Conservation (phyloP, 148 eudicot species). For the Salicornia ramosissima region DNA sequence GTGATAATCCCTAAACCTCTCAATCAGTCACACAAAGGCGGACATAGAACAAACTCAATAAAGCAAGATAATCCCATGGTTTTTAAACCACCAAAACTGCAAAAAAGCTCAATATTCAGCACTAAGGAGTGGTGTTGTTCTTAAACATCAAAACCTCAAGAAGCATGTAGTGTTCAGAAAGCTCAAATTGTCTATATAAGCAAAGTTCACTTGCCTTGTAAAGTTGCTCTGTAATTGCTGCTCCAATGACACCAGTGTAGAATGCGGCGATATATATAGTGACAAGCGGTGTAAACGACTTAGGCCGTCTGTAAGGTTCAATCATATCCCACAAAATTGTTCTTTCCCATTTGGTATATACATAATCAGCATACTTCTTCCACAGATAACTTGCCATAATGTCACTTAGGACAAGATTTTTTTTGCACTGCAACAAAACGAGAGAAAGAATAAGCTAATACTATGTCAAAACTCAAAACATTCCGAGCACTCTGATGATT, state of each 20-base stretch:
- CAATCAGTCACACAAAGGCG: neutral
- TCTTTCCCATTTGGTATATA: slow-evolving; percentile 70
- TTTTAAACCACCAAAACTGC: neutral
- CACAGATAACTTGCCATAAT: slow-evolving; percentile 76
- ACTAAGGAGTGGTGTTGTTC: neutral
- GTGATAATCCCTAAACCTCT: neutral
- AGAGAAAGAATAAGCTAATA: neutral
- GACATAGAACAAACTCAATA: neutral
- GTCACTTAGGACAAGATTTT: neutral
- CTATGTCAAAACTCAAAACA: neutral
- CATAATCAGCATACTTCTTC: slow-evolving; percentile 85
- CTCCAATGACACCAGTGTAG: slow-evolving; percentile 84
- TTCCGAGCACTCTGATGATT: too few relatives aligned
- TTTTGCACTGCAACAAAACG: slow-evolving; percentile 16
- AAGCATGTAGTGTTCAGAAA: neutral
- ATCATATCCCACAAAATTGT: slow-evolving; percentile 82
- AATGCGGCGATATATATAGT: slow-evolving; percentile 66
- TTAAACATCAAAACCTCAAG: neutral
- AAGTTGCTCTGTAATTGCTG: slow-evolving; percentile 86
- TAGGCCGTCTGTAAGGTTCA: slow-evolving; percentile 79
- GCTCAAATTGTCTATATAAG: neutral
- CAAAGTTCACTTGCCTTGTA: slow-evolving; percentile 47
- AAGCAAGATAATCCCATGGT: neutral
- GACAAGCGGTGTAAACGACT: slow-evolving; percentile 83
- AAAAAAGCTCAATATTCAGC: neutral